phyloP scores from a whole-genome alignment of 2,329 filamentous ascomycete species.

The Hymenoscyphus occultus region DNA sequence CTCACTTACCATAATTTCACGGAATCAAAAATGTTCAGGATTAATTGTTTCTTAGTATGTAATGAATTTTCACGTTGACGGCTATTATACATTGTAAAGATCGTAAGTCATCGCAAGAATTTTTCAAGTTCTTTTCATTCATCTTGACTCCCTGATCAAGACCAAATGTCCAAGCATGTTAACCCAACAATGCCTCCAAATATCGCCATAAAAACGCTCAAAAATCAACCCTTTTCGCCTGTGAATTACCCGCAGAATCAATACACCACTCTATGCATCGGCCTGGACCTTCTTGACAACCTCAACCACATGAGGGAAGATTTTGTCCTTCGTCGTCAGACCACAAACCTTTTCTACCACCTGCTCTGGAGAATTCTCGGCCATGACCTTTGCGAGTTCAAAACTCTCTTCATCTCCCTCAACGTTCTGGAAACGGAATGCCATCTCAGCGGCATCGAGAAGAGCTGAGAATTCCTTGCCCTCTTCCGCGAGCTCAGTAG shows the following conservation, averaged over 20 bases:
- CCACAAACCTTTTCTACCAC: slow-evolving; percentile 81
- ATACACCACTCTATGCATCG: slow-evolving; percentile 26
- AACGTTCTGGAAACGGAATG: slow-evolving; percentile 92
- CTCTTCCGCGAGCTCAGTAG: slow-evolving; percentile 80
- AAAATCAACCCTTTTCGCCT: slow-evolving; percentile 18
- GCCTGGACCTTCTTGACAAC: slow-evolving; percentile 82
- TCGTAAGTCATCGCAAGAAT: neutral
- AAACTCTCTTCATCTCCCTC: slow-evolving; percentile 85
- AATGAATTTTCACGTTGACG: neutral
- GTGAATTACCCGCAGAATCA: slow-evolving; percentile 12
- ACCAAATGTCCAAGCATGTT: neutral
- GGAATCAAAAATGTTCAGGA: neutral
- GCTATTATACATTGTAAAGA: neutral
- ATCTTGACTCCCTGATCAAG: slow-evolving; percentile 4
- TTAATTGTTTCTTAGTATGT: neutral
- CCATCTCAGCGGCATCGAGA: slow-evolving; percentile 82
- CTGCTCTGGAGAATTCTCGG: slow-evolving; percentile 66
- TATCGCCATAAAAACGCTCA: slow-evolving; percentile 18
- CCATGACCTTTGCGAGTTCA: slow-evolving; percentile 83
- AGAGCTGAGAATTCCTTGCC: slow-evolving; percentile 71
- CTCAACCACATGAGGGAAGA: slow-evolving; percentile 72
- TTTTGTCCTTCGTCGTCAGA: slow-evolving; percentile 70
- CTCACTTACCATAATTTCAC: neutral
- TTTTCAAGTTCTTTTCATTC: neutral
- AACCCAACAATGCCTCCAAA: slow-evolving; percentile 1